Evolutionary conservation across 805 yeast species (phyloP).

Genomic region (Candida hungchunana): DNA sequence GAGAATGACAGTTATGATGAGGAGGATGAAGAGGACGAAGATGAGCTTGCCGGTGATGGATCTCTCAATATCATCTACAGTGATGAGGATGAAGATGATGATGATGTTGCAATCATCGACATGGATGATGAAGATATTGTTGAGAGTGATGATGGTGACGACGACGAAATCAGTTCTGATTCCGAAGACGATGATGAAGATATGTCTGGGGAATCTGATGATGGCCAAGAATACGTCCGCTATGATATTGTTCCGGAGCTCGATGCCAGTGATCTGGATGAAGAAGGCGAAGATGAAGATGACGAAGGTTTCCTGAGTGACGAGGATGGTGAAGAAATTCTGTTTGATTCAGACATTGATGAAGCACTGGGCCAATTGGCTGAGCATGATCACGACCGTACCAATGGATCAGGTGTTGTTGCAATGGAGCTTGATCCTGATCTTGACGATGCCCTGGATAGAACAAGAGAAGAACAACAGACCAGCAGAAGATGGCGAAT

Average conservation of each 20-base stretch:
- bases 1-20: constrained; percentile 45
- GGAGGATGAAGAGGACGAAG: constrained; percentile 35
- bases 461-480: constrained; percentile 1
- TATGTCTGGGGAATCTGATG: constrained; percentile 10
- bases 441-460: constrained; percentile 5
- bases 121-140: background rate
- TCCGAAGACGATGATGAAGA: constrained; percentile 18
- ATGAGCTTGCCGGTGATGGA: constrained; percentile 19
- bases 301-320: constrained; percentile 21
- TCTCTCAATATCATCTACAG: constrained; percentile 30
- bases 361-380: constrained; percentile 28
- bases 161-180: constrained; percentile 23
- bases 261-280: constrained; percentile 5
- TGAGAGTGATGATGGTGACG: constrained; percentile 25
- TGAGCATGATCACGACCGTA: constrained; percentile 17
- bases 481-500: constrained; percentile 7
- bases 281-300: constrained; percentile 19
- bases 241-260: constrained; percentile 17
- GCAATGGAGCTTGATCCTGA: constrained; percentile 6
- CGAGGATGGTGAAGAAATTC: constrained; percentile 7
- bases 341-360: constrained; percentile 13
- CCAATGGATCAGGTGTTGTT: constrained; percentile 2
- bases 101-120: constrained; percentile 24
- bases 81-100: constrained; percentile 32
- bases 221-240: constrained; percentile 8